Conservation (phyloP, 2,329 filamentous ascomycete genomes). For the Leptoxyphium fumago region DNA sequence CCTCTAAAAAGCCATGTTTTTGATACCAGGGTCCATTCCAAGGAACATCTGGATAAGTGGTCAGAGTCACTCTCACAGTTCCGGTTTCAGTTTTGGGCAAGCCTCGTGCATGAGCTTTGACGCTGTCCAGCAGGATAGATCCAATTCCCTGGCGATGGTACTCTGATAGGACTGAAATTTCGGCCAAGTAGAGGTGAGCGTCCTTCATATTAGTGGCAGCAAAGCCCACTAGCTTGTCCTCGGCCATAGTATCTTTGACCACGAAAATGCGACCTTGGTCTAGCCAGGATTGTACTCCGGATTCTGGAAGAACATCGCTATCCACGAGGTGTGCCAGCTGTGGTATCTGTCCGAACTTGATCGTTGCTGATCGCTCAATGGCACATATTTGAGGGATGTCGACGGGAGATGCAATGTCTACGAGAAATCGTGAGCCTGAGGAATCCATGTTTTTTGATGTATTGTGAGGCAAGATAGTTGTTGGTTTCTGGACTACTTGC, state of each 20-base stretch:
- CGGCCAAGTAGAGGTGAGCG: conserved; percentile 2
- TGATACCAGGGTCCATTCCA: conserved; percentile 9
- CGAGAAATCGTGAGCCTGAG: not conserved
- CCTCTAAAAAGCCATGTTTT: conserved; percentile 5
- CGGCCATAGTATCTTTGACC: not conserved
- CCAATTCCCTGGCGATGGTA: conserved; percentile 5
- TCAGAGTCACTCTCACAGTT: conserved; percentile 3
- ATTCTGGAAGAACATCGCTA: not conserved
- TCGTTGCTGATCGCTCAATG: not conserved
- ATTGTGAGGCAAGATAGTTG: not conserved
- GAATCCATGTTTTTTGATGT: not conserved
- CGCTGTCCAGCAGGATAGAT: conserved; percentile 2
- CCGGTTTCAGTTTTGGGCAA: not conserved
- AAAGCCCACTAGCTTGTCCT: conserved; percentile 2
- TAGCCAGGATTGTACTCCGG: conserved; percentile 1
- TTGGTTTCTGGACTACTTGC: too few species aligned
- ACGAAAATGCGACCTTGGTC: conserved; percentile 4
- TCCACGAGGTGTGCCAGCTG: not conserved
- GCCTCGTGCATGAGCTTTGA: conserved; percentile 4
- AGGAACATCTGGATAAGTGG: conserved; percentile 6
- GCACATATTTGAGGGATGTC: not conserved
- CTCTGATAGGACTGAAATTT: conserved; percentile 3
- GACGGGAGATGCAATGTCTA: not conserved
- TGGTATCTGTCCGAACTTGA: not conserved
- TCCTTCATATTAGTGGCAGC: conserved; percentile 4